Percentiles rank a stretch among this genome's conserved stretches.
These are phyloP conservation scores for Phytophthora colocasiae DNA, from an alignment of 352 stramenopile species.

Conservation along the genomic window DNA sequence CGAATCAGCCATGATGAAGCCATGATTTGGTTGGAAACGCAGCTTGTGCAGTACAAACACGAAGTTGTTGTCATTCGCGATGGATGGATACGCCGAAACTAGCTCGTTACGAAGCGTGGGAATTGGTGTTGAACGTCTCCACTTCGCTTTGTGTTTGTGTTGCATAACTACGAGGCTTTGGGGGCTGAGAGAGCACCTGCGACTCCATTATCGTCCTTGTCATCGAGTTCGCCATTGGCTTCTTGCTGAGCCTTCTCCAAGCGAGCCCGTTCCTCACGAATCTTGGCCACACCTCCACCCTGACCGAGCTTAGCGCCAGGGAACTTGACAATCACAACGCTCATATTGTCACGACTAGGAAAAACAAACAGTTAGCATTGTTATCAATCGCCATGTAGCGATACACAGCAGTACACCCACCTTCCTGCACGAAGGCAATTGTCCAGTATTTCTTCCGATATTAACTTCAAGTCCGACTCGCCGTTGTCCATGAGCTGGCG, in stretches of 20 bases:
- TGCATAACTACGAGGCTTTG: slow-evolving; percentile 36
- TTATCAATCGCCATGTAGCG: no score
- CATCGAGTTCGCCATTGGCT: slow-evolving; percentile 23
- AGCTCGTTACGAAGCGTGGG: slow-evolving; percentile 25
- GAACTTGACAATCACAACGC: slow-evolving; percentile 83
- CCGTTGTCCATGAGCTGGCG: slow-evolving; percentile 75
- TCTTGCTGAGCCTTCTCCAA: slow-evolving; percentile 53
- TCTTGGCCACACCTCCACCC: slow-evolving; percentile 65
- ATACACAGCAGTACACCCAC: slow-evolving; percentile 29
- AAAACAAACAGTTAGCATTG: background rate
- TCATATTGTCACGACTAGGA: slow-evolving; percentile 86
- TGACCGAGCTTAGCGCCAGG: slow-evolving; percentile 65
- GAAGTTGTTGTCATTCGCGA: slow-evolving; percentile 20
- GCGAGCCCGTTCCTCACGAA: slow-evolving; percentile 61
- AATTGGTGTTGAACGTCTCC: slow-evolving; percentile 10
- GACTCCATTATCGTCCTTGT: slow-evolving; percentile 25
- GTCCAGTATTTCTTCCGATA: slow-evolving; percentile 85
- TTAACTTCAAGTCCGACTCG: slow-evolving; percentile 71
- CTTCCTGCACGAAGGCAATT: slow-evolving; percentile 75
- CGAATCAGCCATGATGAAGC: background rate
- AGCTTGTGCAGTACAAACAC: background rate
- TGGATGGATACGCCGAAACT: slow-evolving; percentile 16
- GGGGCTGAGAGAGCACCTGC: slow-evolving; percentile 13
- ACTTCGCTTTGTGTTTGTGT: slow-evolving; percentile 14
- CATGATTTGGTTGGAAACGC: background rate